Percentiles rank a stretch among this genome's conserved stretches.
Conservation (phyloP, 2,329 filamentous ascomycete species). For the Triangularia setosa region DNA sequence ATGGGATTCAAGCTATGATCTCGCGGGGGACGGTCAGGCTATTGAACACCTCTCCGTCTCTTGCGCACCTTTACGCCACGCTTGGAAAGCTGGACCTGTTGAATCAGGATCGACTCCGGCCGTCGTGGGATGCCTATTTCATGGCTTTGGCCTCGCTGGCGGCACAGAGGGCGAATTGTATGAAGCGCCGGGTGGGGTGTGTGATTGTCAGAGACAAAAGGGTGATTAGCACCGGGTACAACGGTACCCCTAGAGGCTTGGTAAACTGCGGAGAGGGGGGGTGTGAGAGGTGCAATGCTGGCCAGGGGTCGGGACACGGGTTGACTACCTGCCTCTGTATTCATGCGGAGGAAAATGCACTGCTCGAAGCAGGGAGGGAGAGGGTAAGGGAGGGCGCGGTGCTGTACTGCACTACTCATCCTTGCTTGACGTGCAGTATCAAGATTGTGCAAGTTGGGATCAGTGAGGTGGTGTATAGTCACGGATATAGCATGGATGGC, state of each 20-base stretch:
- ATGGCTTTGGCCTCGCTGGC: conserved; percentile 95
- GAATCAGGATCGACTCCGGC: conserved; percentile 74
- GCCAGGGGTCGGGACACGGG: conserved; percentile 63
- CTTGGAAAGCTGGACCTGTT: conserved; percentile 72
- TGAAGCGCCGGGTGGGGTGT: conserved; percentile 95
- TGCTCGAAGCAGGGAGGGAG: conserved; percentile 90
- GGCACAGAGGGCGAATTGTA: conserved; percentile 89
- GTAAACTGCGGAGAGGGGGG: conserved; percentile 91
- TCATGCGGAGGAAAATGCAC: conserved; percentile 97
- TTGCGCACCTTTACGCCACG: conserved; percentile 67
- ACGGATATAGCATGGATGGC: conserved; percentile 90
- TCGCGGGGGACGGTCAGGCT: conserved; percentile 79
- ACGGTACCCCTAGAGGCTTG: conserved; percentile 88
- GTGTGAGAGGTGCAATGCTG: conserved; percentile 81
- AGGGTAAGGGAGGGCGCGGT: conserved; percentile 77
- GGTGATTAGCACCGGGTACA: conserved; percentile 94
- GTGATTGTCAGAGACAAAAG: conserved; percentile 82
- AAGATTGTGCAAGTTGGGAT: conserved; percentile 98
- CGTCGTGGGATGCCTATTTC: conserved; percentile 95
- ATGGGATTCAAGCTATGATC: conserved; percentile 71
- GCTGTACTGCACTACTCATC: conserved; percentile 93
- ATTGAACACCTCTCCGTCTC: conserved; percentile 74
- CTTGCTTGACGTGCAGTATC: conserved; percentile 95
- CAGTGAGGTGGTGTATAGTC: conserved; percentile 88
- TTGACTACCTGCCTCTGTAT: conserved; percentile 89